Conservation (phyloP, 75 land plant species). For the Pinus albicaulis region DNA sequence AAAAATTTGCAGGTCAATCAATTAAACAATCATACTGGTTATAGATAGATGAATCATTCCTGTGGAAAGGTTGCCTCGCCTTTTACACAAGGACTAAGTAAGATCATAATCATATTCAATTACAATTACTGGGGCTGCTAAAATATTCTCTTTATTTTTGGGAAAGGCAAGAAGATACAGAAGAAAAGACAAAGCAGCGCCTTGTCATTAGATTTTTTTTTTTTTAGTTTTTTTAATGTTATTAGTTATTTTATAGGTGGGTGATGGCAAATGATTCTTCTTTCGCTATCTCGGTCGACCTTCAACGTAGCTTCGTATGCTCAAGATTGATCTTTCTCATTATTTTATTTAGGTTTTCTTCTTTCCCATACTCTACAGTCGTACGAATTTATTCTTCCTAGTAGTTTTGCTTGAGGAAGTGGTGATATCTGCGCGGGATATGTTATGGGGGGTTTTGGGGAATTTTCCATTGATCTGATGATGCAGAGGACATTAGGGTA, state of each 20-base stretch:
- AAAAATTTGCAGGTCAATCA: neutral
- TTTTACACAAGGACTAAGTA: neutral
- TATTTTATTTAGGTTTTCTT: neutral
- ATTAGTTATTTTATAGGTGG: neutral
- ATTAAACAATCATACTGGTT: neutral
- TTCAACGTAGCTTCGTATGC: neutral
- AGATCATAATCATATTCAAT: neutral
- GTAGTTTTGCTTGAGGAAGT: neutral
- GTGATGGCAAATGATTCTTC: neutral
- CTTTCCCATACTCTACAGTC: neutral
- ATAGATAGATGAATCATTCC: neutral
- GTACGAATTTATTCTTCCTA: neutral
- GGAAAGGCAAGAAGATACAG: neutral
- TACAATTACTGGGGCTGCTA: neutral
- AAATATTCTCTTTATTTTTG: too few species aligned
- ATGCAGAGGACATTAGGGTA: neutral
- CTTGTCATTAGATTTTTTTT: neutral
- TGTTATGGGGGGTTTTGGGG: neutral
- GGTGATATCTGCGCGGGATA: neutral
- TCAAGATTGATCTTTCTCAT: neutral
- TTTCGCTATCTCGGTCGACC: neutral
- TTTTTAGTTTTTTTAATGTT: neutral
- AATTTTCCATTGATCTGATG: neutral
- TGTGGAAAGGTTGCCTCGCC: neutral
- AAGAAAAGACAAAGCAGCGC: neutral